These are phyloP conservation scores for Mycosphaerella arachidis DNA, from an alignment of 2,329 filamentous ascomycete genomes.

Conservation along the genomic window DNA sequence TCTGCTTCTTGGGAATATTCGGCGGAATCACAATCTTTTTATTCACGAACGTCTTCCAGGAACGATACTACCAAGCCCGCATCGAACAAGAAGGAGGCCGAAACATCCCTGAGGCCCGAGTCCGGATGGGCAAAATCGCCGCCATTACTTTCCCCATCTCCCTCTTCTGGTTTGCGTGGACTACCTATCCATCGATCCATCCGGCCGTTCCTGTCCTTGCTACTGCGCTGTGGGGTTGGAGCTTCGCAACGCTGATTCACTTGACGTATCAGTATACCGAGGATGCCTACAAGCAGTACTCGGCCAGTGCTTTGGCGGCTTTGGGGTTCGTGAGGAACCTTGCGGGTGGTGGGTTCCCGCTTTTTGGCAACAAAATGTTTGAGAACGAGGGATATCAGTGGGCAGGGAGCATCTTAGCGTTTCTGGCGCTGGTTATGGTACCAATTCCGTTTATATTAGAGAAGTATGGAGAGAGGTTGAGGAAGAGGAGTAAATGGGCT, in stretches of 20 bases:
- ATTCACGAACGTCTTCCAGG: constrained; percentile 43
- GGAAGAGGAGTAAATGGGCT: neutral
- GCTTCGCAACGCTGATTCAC: constrained; percentile 46
- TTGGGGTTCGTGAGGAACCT: constrained; percentile 37
- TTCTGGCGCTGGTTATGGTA: constrained; percentile 30
- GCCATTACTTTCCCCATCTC: constrained; percentile 35
- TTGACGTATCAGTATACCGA: constrained; percentile 49
- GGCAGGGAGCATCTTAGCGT: constrained; percentile 37
- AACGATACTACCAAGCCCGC: constrained; percentile 37
- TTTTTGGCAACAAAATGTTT: constrained; percentile 38
- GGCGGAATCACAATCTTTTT: constrained; percentile 40
- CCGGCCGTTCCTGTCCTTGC: constrained; percentile 44
- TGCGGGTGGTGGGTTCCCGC: constrained; percentile 35
- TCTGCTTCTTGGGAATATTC: constrained; percentile 30
- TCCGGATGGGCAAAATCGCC: constrained; percentile 44
- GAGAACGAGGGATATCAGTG: constrained; percentile 30
- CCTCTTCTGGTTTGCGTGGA: constrained; percentile 17
- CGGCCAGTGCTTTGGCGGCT: constrained; percentile 38
- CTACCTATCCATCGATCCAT: constrained; percentile 7
- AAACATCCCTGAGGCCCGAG: constrained; percentile 10
- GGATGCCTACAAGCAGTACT: constrained; percentile 44
- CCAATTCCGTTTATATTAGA: constrained; percentile 29
- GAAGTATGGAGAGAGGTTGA: constrained; percentile 9
- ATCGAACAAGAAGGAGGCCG: neutral
- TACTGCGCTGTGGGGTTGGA: constrained; percentile 46